Conservation (phyloP, 75 land plant species). For the Adiantum capillusveneris region DNA sequence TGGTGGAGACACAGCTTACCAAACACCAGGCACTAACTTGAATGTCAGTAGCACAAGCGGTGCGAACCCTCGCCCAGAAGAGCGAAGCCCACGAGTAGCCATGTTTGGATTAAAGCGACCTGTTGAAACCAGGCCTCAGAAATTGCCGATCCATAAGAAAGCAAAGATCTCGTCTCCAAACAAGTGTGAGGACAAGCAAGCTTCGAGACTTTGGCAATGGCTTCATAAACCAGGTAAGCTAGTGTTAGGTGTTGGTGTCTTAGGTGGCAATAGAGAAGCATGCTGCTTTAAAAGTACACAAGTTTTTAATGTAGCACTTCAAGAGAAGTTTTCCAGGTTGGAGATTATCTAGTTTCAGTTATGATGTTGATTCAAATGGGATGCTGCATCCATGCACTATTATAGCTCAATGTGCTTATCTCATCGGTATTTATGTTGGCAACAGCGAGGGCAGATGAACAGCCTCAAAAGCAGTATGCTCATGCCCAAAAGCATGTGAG, state of each 20-base stretch:
- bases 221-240: constrained; percentile 3
- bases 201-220: constrained; percentile 2
- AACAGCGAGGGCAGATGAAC: background rate
- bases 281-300: too few relatives aligned
- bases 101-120: background rate
- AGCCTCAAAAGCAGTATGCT: background rate
- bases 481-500: background rate
- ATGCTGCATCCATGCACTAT: too few relatives aligned
- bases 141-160: background rate
- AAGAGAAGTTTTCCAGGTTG: too few relatives aligned
- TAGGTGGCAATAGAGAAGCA: too few relatives aligned
- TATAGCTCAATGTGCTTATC: too few relatives aligned
- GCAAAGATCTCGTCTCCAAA: background rate
- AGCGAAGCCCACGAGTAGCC: background rate
- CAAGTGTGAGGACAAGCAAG: constrained; percentile 1
- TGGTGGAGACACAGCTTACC: too few relatives aligned
- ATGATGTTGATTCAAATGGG: too few relatives aligned
- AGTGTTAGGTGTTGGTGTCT: background rate
- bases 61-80: background rate
- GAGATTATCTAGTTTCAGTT: too few relatives aligned
- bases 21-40: too few relatives aligned
- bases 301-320: too few relatives aligned
- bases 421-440: too few relatives aligned
- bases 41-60: background rate
- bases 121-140: background rate